Evolutionary conservation across 805 yeast genomes (phyloP).

Genomic region (Yueomyces sp.): DNA sequence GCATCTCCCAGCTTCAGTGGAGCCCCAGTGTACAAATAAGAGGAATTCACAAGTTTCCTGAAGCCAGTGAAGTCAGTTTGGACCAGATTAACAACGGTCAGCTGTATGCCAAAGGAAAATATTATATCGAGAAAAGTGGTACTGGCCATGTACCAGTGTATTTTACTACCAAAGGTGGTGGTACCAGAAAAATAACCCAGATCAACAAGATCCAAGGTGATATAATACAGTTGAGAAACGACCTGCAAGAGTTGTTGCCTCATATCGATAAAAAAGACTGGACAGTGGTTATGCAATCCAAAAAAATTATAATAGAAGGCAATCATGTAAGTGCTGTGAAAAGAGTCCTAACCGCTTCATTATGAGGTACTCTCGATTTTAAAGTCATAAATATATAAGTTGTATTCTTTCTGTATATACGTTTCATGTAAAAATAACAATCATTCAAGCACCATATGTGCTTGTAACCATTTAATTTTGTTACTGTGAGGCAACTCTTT

Average conservation of each 20-base stretch:
- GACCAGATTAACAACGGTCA: no score
- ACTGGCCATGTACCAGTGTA: slow-evolving; percentile 75
- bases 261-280: slow-evolving; percentile 34
- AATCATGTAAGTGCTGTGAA: slow-evolving; percentile 27
- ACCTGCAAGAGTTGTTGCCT: slow-evolving; percentile 40
- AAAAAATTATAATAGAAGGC: slow-evolving; percentile 41
- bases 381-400: not conserved
- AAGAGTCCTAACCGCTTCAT: slow-evolving; percentile 8
- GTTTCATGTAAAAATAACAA: no score
- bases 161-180: slow-evolving; percentile 43
- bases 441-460: no score
- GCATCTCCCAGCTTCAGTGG: no score
- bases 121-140: slow-evolving; percentile 33
- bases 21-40: no score
- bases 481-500: not conserved
- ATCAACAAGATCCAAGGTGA: slow-evolving; percentile 62
- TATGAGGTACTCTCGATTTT: slow-evolving; percentile 1
- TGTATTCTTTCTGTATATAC: not conserved
- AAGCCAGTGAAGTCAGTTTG: no score
- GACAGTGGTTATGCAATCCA: slow-evolving; percentile 36
- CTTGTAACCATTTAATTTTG: no score
- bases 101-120: slow-evolving; percentile 3
- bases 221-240: slow-evolving; percentile 48
- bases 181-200: slow-evolving; percentile 55
- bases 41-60: no score